Evolutionary conservation across 2,329 filamentous ascomycete species (phyloP).

Genomic region (Alternaria burnsii): DNA sequence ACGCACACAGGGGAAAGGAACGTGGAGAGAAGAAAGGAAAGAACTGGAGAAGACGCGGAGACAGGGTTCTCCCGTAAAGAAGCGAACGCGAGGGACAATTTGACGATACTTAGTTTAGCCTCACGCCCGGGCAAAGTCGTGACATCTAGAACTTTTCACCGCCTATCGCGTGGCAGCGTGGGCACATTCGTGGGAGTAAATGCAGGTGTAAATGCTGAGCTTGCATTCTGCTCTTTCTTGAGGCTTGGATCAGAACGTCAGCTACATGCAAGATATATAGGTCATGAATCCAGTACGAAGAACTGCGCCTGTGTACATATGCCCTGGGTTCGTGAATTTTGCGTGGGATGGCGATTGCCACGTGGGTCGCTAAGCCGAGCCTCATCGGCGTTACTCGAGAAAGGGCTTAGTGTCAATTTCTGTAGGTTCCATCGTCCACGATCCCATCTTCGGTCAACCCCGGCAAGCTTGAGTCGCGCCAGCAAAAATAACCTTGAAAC

Average conservation of each 20-base stretch:
- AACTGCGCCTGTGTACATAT: background rate
- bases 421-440: constrained; percentile 2
- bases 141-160: constrained; percentile 41
- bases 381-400: constrained; percentile 12
- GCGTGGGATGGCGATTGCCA: constrained; percentile 18
- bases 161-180: constrained; percentile 40
- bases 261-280: background rate
- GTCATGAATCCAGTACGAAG: background rate
- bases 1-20: constrained; percentile 9
- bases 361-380: constrained; percentile 21
- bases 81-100: constrained; percentile 16
- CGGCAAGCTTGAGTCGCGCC: constrained; percentile 3
- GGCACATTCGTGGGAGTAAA: constrained; percentile 15
- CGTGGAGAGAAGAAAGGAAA: constrained; percentile 21
- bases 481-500: constrained; percentile 5
- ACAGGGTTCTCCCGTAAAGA: constrained; percentile 9
- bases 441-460: constrained; percentile 8
- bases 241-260: background rate
- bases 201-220: background rate
- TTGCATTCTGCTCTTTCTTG: background rate
- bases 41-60: constrained; percentile 28
- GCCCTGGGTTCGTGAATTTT: constrained; percentile 1
- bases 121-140: constrained; percentile 38
- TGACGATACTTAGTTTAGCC: constrained; percentile 35
- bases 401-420: background rate